Conservation (phyloP, 2,329 filamentous ascomycete genomes). For the Cladosporium sp. region DNA sequence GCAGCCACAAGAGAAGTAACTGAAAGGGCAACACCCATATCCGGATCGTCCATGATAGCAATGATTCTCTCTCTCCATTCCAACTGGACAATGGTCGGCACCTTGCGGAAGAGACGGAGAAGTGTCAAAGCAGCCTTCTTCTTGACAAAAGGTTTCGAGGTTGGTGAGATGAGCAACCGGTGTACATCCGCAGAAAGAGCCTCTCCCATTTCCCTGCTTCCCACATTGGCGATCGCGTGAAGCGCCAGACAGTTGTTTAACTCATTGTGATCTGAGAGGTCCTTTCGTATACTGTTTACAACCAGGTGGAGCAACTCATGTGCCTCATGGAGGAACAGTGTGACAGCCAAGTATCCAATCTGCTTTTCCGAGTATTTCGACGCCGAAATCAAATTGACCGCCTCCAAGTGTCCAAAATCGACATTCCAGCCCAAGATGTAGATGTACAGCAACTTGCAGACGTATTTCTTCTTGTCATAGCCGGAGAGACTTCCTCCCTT, state of each 20-base stretch:
- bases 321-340: slow-evolving; percentile 92
- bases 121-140: slow-evolving; percentile 96
- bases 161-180: slow-evolving; percentile 84
- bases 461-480: slow-evolving; percentile 99
- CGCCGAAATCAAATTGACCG: slow-evolving; percentile 94
- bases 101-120: slow-evolving; percentile 88
- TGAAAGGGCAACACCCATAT: slow-evolving; percentile 90
- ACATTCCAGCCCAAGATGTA: slow-evolving; percentile 99
- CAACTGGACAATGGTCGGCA: slow-evolving; percentile 86
- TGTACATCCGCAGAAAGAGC: slow-evolving; percentile 89
- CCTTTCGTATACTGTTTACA: slow-evolving; percentile 97
- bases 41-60: slow-evolving; percentile 94
- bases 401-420: slow-evolving; percentile 97
- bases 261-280: slow-evolving; percentile 90
- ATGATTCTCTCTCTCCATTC: slow-evolving; percentile 98
- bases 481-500: slow-evolving; percentile 81
- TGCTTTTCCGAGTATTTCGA: slow-evolving; percentile 99
- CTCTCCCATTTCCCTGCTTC: slow-evolving; percentile 94
- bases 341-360: slow-evolving; percentile 97
- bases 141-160: slow-evolving; percentile 96
- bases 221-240: slow-evolving; percentile 97
- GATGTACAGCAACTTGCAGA: slow-evolving; percentile 99
- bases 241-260: slow-evolving; percentile 94
- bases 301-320: slow-evolving; percentile 94
- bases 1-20: slow-evolving; percentile 95